Base-by-base conservation (phyloP, 108 stramenopile genomes). In the Fragilaria crotonensis region DNA sequence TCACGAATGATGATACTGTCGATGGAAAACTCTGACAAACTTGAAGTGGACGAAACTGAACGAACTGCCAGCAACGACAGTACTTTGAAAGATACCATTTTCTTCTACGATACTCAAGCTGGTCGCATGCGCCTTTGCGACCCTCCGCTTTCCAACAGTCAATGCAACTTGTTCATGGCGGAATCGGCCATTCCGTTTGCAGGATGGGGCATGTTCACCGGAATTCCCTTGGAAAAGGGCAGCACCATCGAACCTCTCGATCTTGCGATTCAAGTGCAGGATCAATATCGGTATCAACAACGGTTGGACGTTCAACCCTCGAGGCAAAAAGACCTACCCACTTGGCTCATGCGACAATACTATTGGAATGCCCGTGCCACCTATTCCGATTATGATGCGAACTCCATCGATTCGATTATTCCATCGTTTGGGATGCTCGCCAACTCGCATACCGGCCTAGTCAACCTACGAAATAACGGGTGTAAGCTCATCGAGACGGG, bases 171-270 rank as follows among this genome's bases (percentile, higher is more conserved):
- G 22, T 80, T 76, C 53, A 64, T 76, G 21, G 79, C 79, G 0
- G 64, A 48, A 45, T 80, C 79, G 1, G 73, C 79, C 52, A 80
- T 80, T 26, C 75, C 79, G 36, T 57, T 69, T 30, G 36, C 64
- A 5, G 79, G 79, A 2, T 41, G 67, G 22, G 79, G 79, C 9
- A 76, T 80, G 49, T 80, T 70, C 65, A 73, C 75, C 30, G 45
- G 71, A 14, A 27, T 51, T 23, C 27, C 63, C 3, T n/a, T 65
- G 14, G 1, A 28, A 19, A 5, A 59, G 32, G 57, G 27, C 3
- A 41, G 14, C 7, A 32, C 20, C 9, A 59, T 66, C 27, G 23
- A 41, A 27, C 21, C 19, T 19, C 21, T 19, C 4, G 65, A 59
- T 50, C 30, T 47, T 48, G 63, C 52, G 5, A 27, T 59, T 21